Base-by-base conservation (phyloP, 164 flowering plant species). In the Warburgia ugandensis region DNA sequence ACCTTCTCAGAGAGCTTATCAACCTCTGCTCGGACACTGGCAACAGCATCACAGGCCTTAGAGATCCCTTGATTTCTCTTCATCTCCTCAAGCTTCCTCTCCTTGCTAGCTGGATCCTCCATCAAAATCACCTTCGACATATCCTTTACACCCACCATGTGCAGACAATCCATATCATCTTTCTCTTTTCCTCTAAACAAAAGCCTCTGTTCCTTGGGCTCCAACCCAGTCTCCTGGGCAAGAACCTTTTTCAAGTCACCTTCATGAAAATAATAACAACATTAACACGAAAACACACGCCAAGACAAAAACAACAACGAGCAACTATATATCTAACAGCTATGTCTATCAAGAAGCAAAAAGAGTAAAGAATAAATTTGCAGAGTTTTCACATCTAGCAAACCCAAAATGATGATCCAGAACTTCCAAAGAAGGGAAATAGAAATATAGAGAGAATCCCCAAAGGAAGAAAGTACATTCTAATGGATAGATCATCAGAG, bases 1-100 rank as follows among this genome's bases (percentile, higher is more conserved):
- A 82, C 95, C 85, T 76, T 77, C 27, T 74, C 78, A 0, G 79
- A 59, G 26, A 86, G 83, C 69, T 67, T 74, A 62, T 83, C 81
- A 45, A 83, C 83, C 59, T 83, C 90, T 4, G 59, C 44, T 58
- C 79, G 68, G n/a, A 81, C 79, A 50, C 44, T 54, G 17, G 72
- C 70, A 27, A 85, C 64, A n/a, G 78, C 83, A 57, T 65, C 73
- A 42, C 64, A 67, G 35, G 85, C 85, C 64, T 54, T 67, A 6
- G 66, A 50, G 50, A 75, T 54, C 29, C 45, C 54, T 9, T 59
- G 42, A 55, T 69, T 35, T 39, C n/a, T 55, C 48, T 63, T 68
- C 62, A 53, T 52, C 48, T 62, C 60, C 54, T 65, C 63, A 27
- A 65, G 62, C 40, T 59, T 65, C 53, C 47, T 65, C 48, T 69